Evolutionary conservation across 73 alveolate genomes (phyloP), one percentile per base, ranked within the genome.

Genomic region (Symbiodinium natans): DNA sequence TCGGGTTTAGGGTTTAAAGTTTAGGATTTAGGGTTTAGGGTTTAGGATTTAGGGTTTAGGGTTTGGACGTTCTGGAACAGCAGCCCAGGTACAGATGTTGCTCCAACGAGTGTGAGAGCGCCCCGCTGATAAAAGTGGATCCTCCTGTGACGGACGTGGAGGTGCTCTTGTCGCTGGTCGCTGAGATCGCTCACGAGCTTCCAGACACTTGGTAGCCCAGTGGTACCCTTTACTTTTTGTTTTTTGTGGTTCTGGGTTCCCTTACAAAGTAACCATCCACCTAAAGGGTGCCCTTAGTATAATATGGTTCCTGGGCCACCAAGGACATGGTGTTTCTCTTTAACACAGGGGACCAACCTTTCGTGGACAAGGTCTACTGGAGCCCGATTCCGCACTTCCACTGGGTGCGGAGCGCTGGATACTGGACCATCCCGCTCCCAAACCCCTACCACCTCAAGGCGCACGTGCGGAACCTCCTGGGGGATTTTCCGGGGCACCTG

Each of bases 401-500:
- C 68, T 90, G 97, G 97, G 83, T 90, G 10, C 97, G 97, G 27
- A 90, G 97, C 36, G 33, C 39, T 33, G 97, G 97, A 19, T 88
- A 90, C 97, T 90, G 97, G 97, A 90, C 97, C 13, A 68, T 90
- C 36, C 97, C 97, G 19, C 38, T 90, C 46, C 97, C 97, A 15
- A 90, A 90, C 31, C 97, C 97, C 80, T 90, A 68, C 77, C 97
- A 90, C 15, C 87, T 90, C 34, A 90, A 73, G 88, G 97, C 97
- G 42, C 46, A 90, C 39, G 97, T 82, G 23, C 75, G 39, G 88
- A 71, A 90, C 38, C 87, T 90, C 41, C 33, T 90, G 88, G 97
- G 97, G 1, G 97, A 90, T 42, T n/a, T 27, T 41, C 41, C 87
- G 75, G 85, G 63, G 25, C 80, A 41, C 59, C 25, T 17, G 11